Evolutionary conservation across 306 rosid species (phyloP), one percentile per base, ranked within the genome.

Genomic region (Malus orientalis): DNA sequence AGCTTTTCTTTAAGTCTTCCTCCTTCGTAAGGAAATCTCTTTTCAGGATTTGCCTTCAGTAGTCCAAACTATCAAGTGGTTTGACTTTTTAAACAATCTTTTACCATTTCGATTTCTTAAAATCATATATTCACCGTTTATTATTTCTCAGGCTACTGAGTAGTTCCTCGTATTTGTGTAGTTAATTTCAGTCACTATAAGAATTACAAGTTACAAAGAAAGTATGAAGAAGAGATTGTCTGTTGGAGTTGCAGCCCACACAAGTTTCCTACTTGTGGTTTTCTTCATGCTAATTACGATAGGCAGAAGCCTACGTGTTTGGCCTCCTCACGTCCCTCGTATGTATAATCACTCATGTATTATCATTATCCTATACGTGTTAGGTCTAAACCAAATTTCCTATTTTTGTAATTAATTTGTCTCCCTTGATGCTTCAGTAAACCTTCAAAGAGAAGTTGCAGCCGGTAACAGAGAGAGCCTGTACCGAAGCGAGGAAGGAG

Each of bases 141-240:
- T 49, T 49, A 49, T 49, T 49, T 49, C 6, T 6, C 20, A 18
- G 18, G 8, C 20, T 15, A 49, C 0, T 15, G 1, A 49, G 20
- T 15, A 67, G 25, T 66, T 53, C 53, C 20, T 78, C 60, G 2
- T 76, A 72, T 54, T 79, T 67, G 76, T 29, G 45, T 22, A 23
- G 25, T 63, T 49, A 49, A 44, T 23, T 36, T 49, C 62, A n/a
- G 25, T 71, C 58, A 54, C 36, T 38, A 70, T 75, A 45, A 70
- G 5, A n/a, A 15, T 9, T 57, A 57, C 10, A 14, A 4, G 20
- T 69, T 11, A 69, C 9, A n/a, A 6, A 27, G 3, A 6, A 45
- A 69, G 22, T 14, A 94, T 94, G 97, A 90, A 58, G 81, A 90
- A 58, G 83, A 83, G 71, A 74, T 68, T 76, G 66, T 74, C 82